These are phyloP conservation scores for Salvia splendens DNA, from an alignment of 257 asterid genomes.

Conservation along the genomic window DNA sequence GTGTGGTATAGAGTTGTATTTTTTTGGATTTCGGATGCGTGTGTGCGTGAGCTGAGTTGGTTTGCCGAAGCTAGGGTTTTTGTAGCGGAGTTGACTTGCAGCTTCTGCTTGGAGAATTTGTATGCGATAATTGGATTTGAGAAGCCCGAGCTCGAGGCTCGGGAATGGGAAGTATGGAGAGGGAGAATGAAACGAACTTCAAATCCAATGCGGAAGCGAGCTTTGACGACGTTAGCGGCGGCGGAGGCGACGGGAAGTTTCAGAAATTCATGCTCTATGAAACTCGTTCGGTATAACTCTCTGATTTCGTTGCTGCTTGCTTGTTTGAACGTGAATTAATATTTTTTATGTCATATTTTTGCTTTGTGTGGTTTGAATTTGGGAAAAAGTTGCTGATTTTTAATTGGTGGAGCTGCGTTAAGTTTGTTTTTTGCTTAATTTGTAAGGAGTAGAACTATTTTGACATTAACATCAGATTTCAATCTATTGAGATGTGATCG, in stretches of 20 bases:
- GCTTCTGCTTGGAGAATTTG: conserved; percentile 28
- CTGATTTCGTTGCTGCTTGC: conserved; percentile 25
- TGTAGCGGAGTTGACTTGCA: conserved; percentile 38
- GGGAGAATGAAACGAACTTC: conserved; percentile 40
- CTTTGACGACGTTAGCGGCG: conserved; percentile 27
- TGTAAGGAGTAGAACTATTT: background rate
- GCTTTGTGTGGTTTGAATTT: conserved; percentile 4
- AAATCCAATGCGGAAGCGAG: conserved; percentile 35
- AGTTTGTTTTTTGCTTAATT: conserved; percentile 18
- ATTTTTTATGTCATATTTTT: conserved; percentile 19
- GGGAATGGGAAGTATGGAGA: conserved; percentile 57
- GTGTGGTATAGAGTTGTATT: background rate
- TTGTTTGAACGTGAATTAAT: conserved; percentile 27
- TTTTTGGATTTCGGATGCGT: conserved; percentile 25
- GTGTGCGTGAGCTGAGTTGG: conserved; percentile 22
- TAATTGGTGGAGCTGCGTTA: conserved; percentile 24
- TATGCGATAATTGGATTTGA: conserved; percentile 38
- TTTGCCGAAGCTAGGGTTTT: conserved; percentile 37
- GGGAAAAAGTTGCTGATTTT: conserved; percentile 12
- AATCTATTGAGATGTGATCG: conserved; percentile 23
- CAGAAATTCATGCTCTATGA: conserved; percentile 86
- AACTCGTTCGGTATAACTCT: conserved; percentile 74
- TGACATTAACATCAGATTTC: background rate
- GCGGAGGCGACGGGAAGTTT: conserved; percentile 37
- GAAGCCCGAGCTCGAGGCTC: conserved; percentile 45